Percentiles rank a stretch among this genome's conserved stretches.
These are phyloP conservation scores for Colletotrichum karsti DNA, from an alignment of 2,329 filamentous ascomycete species.

Conservation along the genomic window DNA sequence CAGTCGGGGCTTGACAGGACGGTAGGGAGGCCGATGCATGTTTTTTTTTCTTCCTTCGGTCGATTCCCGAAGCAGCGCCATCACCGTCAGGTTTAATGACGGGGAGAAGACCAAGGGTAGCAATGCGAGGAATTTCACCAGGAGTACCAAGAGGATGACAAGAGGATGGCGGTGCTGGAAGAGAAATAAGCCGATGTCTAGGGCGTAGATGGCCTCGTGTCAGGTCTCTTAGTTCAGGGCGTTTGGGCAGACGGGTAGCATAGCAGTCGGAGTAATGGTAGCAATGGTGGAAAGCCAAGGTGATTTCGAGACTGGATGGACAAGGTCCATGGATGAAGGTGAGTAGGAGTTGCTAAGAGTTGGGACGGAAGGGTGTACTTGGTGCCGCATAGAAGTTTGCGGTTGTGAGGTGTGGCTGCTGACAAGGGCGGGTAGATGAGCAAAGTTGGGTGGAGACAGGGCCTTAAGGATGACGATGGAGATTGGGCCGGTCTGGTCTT, in stretches of 20 bases:
- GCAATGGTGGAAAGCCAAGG: neutral
- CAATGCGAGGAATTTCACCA: neutral
- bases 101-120: neutral
- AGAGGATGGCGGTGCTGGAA: slow-evolving; percentile 27
- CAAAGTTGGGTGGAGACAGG: slow-evolving; percentile 18
- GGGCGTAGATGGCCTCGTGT: neutral
- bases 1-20: slow-evolving; percentile 2
- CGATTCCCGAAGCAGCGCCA: slow-evolving; percentile 1
- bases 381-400: no score
- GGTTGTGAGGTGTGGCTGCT: slow-evolving; percentile 11
- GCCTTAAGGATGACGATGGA: slow-evolving; percentile 1
- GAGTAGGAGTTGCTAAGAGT: neutral
- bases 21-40: neutral
- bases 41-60: neutral
- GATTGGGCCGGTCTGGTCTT: slow-evolving; percentile 2
- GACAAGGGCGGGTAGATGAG: slow-evolving; percentile 21
- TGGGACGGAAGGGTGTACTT: slow-evolving; percentile 10
- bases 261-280: neutral
- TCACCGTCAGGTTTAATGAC: slow-evolving; percentile 11
- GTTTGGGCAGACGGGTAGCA: neutral
- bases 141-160: neutral
- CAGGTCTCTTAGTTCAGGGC: neutral
- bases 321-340: slow-evolving; percentile 5
- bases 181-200: slow-evolving; percentile 14
- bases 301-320: neutral